A percentile compares a stretch with the other conserved stretches of the same genome.
Conservation (phyloP, 1,139 yeast species). For the Hanseniaspora sp. region DNA sequence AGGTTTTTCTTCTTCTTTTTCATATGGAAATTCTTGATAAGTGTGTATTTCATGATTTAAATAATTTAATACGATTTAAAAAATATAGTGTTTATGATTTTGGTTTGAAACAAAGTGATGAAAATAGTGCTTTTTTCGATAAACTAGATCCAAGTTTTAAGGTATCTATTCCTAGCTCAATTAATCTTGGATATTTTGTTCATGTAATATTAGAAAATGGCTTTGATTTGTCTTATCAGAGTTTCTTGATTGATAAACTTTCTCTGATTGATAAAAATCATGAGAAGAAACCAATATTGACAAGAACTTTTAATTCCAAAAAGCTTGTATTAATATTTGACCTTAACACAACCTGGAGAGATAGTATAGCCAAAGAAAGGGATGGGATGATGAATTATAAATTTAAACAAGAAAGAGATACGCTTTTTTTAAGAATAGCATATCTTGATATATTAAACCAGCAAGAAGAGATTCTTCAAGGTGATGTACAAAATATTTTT, state of each 20-base stretch:
- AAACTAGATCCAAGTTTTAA: background rate
- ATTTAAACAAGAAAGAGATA: background rate
- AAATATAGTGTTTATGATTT: conserved; percentile 1
- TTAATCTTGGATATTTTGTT: background rate
- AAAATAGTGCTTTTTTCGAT: background rate
- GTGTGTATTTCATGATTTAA: conserved; percentile 4
- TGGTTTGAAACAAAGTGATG: background rate
- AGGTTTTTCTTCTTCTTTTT: background rate
- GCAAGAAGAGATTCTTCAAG: background rate
- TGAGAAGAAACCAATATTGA: background rate
- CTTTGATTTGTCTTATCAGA: background rate
- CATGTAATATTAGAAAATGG: conserved; percentile 1
- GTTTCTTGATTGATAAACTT: background rate
- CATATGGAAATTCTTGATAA: conserved; percentile 12
- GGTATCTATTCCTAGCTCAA: background rate
- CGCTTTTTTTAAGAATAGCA: background rate
- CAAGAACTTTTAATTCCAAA: background rate
- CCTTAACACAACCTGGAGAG: background rate
- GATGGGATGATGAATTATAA: background rate
- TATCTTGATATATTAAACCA: background rate
- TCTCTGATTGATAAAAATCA: background rate
- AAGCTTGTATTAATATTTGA: conserved; percentile 5
- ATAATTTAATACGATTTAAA: background rate
- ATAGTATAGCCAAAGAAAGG: background rate
- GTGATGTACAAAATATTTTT: background rate